phyloP scores from a whole-genome alignment of 78 protist genomes.

The Mastigamoeba balamuthi region DNA sequence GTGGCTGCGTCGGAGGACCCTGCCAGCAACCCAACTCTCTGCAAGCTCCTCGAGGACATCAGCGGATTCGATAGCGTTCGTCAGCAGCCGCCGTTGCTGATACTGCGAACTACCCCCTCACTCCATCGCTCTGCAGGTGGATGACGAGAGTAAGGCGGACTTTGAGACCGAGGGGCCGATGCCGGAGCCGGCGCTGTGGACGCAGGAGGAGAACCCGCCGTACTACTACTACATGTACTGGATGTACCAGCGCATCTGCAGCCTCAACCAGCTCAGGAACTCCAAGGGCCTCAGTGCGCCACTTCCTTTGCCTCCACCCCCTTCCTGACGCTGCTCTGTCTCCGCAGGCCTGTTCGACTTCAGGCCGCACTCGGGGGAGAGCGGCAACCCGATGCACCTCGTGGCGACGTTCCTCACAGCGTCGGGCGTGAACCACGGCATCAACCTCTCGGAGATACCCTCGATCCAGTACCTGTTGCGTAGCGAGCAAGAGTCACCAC shows the following conservation, averaged over 20 bases:
- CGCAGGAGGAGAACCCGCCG: conserved; percentile 80
- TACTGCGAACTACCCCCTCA: no score
- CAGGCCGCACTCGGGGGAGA: conserved; percentile 94
- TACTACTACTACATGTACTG: conserved; percentile 84
- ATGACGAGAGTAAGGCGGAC: conserved; percentile 80
- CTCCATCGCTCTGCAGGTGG: conserved; percentile 87
- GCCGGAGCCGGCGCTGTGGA: conserved; percentile 75
- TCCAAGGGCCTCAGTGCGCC: no score
- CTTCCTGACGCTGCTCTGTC: no score
- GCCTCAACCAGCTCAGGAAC: conserved; percentile 77
- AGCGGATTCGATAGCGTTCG: no score
- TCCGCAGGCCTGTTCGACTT: conserved; percentile 65
- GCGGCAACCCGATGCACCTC: conserved; percentile 74
- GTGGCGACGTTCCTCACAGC: conserved; percentile 68
- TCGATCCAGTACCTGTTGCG: conserved; percentile 89
- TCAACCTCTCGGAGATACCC: conserved; percentile 74
- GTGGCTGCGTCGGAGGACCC: conserved; percentile 73
- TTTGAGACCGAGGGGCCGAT: background rate
- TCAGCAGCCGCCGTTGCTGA: no score
- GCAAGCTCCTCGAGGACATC: conserved; percentile 40
- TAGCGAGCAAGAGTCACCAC: no score
- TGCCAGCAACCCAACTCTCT: conserved; percentile 8
- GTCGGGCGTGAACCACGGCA: conserved; percentile 90
- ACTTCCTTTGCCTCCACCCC: no score
- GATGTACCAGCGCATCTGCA: conserved; percentile 76